Evolutionary conservation across 2,329 filamentous ascomycete genomes (phyloP), one percentile per base, ranked within the genome.

Genomic region (Hypoxylon sp.): DNA sequence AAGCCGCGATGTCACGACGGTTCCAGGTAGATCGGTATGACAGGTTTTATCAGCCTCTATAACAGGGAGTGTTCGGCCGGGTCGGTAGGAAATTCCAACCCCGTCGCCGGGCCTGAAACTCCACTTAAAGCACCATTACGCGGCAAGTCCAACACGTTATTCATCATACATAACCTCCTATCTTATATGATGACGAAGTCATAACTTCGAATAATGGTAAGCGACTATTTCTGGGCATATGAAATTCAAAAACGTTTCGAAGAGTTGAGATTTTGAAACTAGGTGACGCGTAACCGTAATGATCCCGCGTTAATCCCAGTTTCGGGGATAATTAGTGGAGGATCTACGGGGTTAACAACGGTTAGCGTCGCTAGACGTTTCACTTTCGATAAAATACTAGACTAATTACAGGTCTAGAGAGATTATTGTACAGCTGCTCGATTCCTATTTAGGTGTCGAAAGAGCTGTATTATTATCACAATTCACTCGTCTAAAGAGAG

Each of bases 51-150:
- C 34, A 55, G 47, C 21, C 25, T 51, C 29, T n/a, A 12, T 30
- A n/a, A 29, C 27, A 54, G 43, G 37, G 45, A 8, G 16, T 47
- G 16, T 16, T 21, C 29, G 19, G 30, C 43, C 45, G 48, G 47
- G 3, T 54, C 48, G 47, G 54, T 29, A 25, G 50, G n/a, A 55
- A 34, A 41, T 34, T 29, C 55, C 37, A 25, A n/a, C 30, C 52
- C 37, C 37, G 7, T 41, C n/a, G 16, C 16, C 37, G 37, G 25
- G 48, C 3, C 50, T 62, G 58, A 66, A 59, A 62, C 63, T 59
- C 53, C 57, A 66, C 58, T 55, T 50, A 37, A 14, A 50, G 32
- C 53, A 51, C 58, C 41, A 66, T 66, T 41, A 66, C 63, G 63
- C 63, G 63, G 58, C 58, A 54, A 27, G 29, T 6, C 46, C 23